Percentiles rank a stretch among this genome's conserved stretches.
phyloP scores from a whole-genome alignment of 2,329 filamentous ascomycete species.

The Aspergillus oerlinghausenensis region DNA sequence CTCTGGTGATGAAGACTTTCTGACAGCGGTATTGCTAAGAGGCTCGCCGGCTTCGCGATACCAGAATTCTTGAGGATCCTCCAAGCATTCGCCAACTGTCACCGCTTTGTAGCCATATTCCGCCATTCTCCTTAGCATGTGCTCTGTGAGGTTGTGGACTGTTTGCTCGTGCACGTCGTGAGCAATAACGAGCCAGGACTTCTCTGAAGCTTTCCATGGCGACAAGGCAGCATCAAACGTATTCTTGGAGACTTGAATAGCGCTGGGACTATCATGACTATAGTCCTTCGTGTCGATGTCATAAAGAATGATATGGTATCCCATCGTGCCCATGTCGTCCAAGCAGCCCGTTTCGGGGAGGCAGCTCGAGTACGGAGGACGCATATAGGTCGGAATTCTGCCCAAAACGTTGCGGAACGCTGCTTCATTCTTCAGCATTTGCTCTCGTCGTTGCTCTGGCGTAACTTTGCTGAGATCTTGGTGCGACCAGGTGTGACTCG shows the following conservation, averaged over 20 bases:
- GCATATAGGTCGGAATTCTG: conserved; percentile 50
- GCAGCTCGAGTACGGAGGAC: conserved; percentile 47
- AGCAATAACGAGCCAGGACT: conserved; percentile 39
- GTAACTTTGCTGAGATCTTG: conserved; percentile 42
- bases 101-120: conserved; percentile 34
- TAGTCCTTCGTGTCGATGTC: conserved; percentile 48
- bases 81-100: conserved; percentile 42
- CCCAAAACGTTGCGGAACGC: conserved; percentile 47
- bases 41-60: conserved; percentile 37
- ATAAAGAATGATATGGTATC: conserved; percentile 47
- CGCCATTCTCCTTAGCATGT: conserved; percentile 33
- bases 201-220: conserved; percentile 20
- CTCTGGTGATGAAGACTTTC: neutral
- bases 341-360: conserved; percentile 34
- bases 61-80: conserved; percentile 36
- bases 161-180: conserved; percentile 43
- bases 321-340: conserved; percentile 41
- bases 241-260: conserved; percentile 38
- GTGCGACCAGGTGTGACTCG: conserved; percentile 51
- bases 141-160: conserved; percentile 38
- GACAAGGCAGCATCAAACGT: conserved; percentile 34
- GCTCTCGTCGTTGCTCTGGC: conserved; percentile 31
- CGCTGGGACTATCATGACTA: conserved; percentile 33
- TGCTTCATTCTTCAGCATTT: conserved; percentile 47
- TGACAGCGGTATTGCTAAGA: conserved; percentile 10